phyloP scores from a whole-genome alignment of 805 yeast species.

The Debaryomyces prosopidis region DNA sequence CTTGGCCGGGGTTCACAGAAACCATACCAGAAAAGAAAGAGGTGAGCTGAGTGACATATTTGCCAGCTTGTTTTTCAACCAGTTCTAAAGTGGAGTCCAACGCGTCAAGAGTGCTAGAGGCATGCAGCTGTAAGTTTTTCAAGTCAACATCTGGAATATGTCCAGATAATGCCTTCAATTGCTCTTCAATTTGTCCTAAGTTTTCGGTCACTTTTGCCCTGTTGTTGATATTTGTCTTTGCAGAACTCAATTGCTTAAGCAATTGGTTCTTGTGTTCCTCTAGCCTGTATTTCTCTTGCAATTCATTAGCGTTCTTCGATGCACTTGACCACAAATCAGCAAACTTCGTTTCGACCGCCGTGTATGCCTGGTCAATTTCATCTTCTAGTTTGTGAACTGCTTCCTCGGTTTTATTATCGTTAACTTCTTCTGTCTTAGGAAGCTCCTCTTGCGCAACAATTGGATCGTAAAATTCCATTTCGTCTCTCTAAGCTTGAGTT shows the following conservation, averaged over 20 bases:
- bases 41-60: constrained; percentile 59
- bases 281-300: constrained; percentile 28
- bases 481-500: not conserved
- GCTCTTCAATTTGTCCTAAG: constrained; percentile 26
- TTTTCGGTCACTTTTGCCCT: constrained; percentile 21
- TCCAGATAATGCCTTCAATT: constrained; percentile 20
- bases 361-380: constrained; percentile 53
- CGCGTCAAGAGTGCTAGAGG: constrained; percentile 61
- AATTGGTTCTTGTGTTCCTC: constrained; percentile 30
- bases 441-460: constrained; percentile 16
- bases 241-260: constrained; percentile 26
- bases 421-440: constrained; percentile 5
- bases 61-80: constrained; percentile 69
- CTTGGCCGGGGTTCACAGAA: constrained; percentile 19
- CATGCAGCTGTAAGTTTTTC: constrained; percentile 32
- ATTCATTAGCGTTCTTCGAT: constrained; percentile 27
- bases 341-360: constrained; percentile 42
- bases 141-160: constrained; percentile 22
- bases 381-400: constrained; percentile 52
- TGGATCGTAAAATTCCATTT: constrained; percentile 38
- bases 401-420: constrained; percentile 49
- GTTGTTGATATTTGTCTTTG: constrained; percentile 23
- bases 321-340: constrained; percentile 34
- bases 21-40: constrained; percentile 49
- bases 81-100: constrained; percentile 71